Evolutionary conservation across 345 rosid genomes (phyloP), one percentile per base, ranked within the genome.

Genomic region (Barbarea vulgaris): DNA sequence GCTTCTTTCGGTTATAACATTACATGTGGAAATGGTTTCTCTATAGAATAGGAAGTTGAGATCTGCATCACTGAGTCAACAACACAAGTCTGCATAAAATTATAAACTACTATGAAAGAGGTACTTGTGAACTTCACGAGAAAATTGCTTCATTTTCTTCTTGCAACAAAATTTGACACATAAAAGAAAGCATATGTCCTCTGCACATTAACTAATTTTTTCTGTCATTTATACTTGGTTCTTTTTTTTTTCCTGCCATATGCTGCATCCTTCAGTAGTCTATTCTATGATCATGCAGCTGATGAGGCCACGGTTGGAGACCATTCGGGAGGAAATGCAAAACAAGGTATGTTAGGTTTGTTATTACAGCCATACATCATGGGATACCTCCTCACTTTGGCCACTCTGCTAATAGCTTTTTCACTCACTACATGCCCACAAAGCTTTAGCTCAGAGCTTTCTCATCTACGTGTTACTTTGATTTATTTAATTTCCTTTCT

Each of bases 291-390:
- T 72, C 75, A 56, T 88, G 87, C 87, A 93, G 97, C 74, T 86
- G 44, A 55, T 93, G 81, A 86, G 69, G 71, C 97, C 97, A 64
- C 85, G 58, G 19, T 69, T 93, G 80, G 90, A 88, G 75, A 81
- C 88, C 65, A 77, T 93, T 74, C 83, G 82, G 68, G 82, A 81
- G 70, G 81, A 81, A 58, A 81, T 93, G 83, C 73, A 82, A 75
- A 80, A 74, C 51, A 79, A 83, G 89, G 93, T 93, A 77, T 28
- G 4, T 33, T 47, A 36, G 22, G 28, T 69, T 54, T 73, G 60
- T 44, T 31, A 52, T 28, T 48, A 67, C 54, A 58, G 66, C 70
- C 69, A 51, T 44, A 44, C 52, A 28, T 31, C 48, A 34, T 47
- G 4, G 9, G 13, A 2, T 17, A 27, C 56, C 3, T 62, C 17